Evolutionary conservation across 225 moss, liverwort and hornwort species (phyloP).

Genomic region (Marchantia polymorpha): DNA sequence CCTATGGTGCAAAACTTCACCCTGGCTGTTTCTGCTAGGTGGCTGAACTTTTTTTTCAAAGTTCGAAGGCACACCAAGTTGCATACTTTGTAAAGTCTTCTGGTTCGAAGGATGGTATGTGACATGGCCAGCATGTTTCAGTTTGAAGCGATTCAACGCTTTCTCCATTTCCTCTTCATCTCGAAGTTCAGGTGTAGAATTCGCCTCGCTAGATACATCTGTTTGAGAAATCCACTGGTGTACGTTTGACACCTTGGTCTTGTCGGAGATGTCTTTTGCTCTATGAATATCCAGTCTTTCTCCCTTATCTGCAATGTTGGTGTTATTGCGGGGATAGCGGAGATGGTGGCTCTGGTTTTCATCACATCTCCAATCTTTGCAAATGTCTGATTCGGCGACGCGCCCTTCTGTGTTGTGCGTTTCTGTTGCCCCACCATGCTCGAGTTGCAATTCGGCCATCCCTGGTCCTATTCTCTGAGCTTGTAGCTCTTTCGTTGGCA

Average conservation of each 20-base stretch:
- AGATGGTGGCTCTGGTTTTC: neutral
- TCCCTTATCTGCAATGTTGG: neutral
- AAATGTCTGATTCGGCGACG: neutral
- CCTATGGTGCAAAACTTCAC: neutral
- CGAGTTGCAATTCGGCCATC: too few species aligned
- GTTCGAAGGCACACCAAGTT: neutral
- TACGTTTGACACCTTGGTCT: neutral
- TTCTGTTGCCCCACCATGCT: too few species aligned
- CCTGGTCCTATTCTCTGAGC: neutral
- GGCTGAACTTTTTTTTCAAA: neutral
- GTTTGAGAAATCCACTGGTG: slow-evolving; percentile 1
- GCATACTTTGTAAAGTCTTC: neutral
- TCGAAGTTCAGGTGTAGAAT: neutral
- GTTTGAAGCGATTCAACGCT: too few species aligned
- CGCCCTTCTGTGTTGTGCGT: neutral
- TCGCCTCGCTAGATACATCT: neutral
- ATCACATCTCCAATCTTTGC: neutral
- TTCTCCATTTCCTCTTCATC: neutral
- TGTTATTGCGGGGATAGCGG: neutral
- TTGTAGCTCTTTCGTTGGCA: neutral
- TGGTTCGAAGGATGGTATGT: neutral
- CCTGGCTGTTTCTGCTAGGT: too few species aligned
- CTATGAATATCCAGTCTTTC: neutral
- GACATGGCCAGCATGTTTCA: neutral
- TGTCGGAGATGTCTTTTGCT: neutral